A percentile compares a stretch with the other conserved stretches of the same genome.
Evolutionary conservation across 805 yeast species (phyloP).

Genomic region (Candida chauliodis): DNA sequence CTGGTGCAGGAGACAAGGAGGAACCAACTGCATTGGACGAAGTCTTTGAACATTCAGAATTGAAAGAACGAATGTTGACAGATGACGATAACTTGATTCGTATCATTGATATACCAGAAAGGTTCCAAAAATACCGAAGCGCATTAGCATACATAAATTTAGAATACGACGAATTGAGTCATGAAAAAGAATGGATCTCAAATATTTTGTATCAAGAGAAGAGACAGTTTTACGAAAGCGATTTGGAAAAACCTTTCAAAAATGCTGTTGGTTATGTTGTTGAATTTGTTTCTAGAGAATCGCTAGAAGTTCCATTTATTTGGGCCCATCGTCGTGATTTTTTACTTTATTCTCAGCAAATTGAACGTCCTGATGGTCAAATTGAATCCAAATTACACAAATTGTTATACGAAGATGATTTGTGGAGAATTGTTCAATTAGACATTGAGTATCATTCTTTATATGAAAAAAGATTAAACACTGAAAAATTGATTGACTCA

Average conservation of each 20-base stretch:
- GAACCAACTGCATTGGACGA: slow-evolving; percentile 69
- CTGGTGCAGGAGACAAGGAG: slow-evolving; percentile 49
- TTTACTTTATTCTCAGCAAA: slow-evolving; percentile 55
- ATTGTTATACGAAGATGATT: slow-evolving; percentile 71
- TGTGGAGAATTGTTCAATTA: slow-evolving; percentile 85
- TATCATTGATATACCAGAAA: slow-evolving; percentile 84
- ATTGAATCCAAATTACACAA: slow-evolving; percentile 40
- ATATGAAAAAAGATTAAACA: slow-evolving; percentile 65
- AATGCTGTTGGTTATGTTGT: slow-evolving; percentile 69
- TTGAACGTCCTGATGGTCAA: slow-evolving; percentile 34
- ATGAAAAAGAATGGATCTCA: slow-evolving; percentile 81
- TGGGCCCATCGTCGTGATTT: slow-evolving; percentile 95
- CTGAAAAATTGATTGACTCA: slow-evolving; percentile 52
- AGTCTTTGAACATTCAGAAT: slow-evolving; percentile 91
- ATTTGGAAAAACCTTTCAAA: slow-evolving; percentile 50
- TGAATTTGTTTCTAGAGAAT: slow-evolving; percentile 70
- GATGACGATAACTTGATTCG: slow-evolving; percentile 88
- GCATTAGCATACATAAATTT: slow-evolving; percentile 67
- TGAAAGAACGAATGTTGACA: slow-evolving; percentile 85
- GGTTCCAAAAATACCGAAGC: slow-evolving; percentile 76
- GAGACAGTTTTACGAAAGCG: slow-evolving; percentile 35
- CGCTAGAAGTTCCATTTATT: slow-evolving; percentile 89
- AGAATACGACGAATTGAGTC: slow-evolving; percentile 60
- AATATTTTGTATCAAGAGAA: slow-evolving; percentile 60
- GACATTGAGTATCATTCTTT: slow-evolving; percentile 88